Evolutionary conservation across 352 stramenopile genomes (phyloP).

Genomic region (Blastocystis sp.): DNA sequence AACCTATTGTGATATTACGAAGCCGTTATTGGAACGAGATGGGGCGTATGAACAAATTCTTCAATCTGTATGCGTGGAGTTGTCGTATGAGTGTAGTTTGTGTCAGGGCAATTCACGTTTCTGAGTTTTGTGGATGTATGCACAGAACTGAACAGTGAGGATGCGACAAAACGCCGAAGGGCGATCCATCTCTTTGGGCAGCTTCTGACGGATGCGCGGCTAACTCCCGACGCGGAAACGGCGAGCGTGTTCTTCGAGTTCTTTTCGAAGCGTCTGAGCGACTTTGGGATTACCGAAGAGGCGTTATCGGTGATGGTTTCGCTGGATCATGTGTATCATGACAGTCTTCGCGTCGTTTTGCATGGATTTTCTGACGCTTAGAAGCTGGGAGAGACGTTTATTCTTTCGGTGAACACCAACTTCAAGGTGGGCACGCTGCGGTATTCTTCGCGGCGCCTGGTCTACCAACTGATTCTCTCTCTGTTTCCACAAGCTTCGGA

Average conservation of each 20-base stretch:
- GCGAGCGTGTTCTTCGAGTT: slow-evolving; percentile 33
- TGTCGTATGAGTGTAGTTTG: neutral
- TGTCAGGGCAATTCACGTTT: neutral
- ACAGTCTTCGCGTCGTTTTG: neutral
- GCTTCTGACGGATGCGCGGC: neutral
- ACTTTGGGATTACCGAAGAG: slow-evolving; percentile 12
- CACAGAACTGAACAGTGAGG: slow-evolving; percentile 16
- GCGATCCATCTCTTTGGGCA: slow-evolving; percentile 15
- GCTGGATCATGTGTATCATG: neutral
- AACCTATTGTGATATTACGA: slow-evolving; percentile 2
- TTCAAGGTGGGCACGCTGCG: slow-evolving; percentile 21
- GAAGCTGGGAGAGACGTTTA: neutral
- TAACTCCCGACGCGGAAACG: neutral
- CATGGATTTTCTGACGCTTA: neutral
- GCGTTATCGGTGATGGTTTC: neutral
- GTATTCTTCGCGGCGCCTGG: slow-evolving; percentile 10
- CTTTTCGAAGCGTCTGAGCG: slow-evolving; percentile 18
- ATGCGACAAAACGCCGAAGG: neutral
- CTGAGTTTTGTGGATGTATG: slow-evolving; percentile 33
- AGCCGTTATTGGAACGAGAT: neutral
- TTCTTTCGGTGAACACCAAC: neutral
- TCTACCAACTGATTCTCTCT: neutral
- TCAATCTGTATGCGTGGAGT: neutral
- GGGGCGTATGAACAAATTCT: neutral
- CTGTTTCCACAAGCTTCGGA: neutral